Evolutionary conservation across 176 grass and related monocot species (phyloP).

Genomic region (Oryza meyeriana): DNA sequence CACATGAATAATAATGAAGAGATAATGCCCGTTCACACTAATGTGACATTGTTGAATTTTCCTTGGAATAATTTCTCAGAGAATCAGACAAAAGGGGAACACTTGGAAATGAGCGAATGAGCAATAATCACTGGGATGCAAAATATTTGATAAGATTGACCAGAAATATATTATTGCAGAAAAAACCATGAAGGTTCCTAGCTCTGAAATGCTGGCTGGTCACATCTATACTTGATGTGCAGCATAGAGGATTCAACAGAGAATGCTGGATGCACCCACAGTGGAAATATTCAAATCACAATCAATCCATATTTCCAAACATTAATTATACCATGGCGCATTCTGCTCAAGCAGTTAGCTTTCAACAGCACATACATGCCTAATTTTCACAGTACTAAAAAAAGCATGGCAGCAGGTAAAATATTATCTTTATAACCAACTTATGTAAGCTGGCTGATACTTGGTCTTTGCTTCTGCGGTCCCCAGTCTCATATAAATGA

Average conservation of each 20-base stretch:
- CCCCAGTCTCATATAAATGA: not conserved
- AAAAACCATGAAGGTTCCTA: not conserved
- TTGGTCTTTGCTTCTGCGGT: not conserved
- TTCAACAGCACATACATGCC: not conserved
- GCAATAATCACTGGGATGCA: not conserved
- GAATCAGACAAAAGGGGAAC: not conserved
- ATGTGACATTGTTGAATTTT: not conserved
- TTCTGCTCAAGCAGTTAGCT: not conserved
- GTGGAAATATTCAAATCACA: not conserved
- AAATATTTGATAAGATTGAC: not conserved
- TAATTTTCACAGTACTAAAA: not conserved
- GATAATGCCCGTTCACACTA: not conserved
- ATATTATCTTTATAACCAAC: not conserved
- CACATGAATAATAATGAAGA: not conserved
- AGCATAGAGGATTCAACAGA: not conserved
- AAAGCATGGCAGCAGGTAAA: not conserved
- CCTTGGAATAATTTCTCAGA: not conserved
- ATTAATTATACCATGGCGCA: not conserved
- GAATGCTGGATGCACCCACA: not conserved
- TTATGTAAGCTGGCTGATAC: not conserved
- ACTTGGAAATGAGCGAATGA: not conserved
- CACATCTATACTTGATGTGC: not conserved
- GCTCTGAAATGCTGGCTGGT: not conserved
- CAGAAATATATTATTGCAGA: not conserved
- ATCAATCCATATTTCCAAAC: not conserved